These are phyloP conservation scores for Saposhnikovia divaricata DNA, from an alignment of 129 eudicot species.

Conservation along the genomic window DNA sequence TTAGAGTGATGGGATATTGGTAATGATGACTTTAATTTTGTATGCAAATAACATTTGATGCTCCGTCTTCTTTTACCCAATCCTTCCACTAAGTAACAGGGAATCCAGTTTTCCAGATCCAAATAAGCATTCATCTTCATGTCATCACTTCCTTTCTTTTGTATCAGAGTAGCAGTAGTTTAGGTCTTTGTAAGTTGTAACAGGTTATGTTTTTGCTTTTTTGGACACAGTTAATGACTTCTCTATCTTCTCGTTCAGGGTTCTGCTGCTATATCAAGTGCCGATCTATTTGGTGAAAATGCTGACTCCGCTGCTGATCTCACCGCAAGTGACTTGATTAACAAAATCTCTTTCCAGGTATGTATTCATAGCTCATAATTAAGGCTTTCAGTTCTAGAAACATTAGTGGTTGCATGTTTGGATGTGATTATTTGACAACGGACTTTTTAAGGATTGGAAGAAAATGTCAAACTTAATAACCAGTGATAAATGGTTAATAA, in stretches of 20 bases:
- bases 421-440: background rate
- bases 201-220: background rate
- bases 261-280: slow-evolving; percentile 90
- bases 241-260: slow-evolving; percentile 34
- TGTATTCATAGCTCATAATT: background rate
- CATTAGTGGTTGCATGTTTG: background rate
- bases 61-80: background rate
- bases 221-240: background rate
- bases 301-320: slow-evolving; percentile 52
- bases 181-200: background rate
- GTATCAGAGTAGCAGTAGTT: background rate
- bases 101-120: background rate
- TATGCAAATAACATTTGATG: background rate
- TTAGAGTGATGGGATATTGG: background rate
- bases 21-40: background rate
- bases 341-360: slow-evolving; percentile 96
- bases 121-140: background rate
- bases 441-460: background rate
- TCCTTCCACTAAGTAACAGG: background rate
- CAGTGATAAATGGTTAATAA: background rate
- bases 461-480: background rate
- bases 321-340: slow-evolving; percentile 87
- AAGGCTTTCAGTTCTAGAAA: background rate
- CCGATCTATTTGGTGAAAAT: slow-evolving; percentile 76
- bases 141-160: background rate